phyloP scores from a whole-genome alignment of 2,329 filamentous ascomycete species.

The Penicillium sp. region DNA sequence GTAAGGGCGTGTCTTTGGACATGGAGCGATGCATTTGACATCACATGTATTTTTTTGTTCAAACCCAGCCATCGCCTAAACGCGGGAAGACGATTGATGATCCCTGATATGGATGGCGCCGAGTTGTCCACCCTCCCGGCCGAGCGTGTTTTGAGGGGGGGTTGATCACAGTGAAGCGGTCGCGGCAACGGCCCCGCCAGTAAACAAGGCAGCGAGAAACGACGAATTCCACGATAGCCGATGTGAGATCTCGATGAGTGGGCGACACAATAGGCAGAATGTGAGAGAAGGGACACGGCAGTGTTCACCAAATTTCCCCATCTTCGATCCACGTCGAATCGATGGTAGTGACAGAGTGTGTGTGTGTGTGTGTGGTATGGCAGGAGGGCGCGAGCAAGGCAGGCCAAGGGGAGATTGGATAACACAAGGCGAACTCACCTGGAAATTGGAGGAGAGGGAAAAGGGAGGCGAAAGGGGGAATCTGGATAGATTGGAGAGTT shows the following conservation, averaged over 20 bases:
- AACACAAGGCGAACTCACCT: constrained; percentile 28
- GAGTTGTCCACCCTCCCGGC: constrained; percentile 12
- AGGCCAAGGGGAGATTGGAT: constrained; percentile 12
- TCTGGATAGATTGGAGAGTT: constrained; percentile 17
- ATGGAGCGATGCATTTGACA: neutral
- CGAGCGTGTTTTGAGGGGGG: constrained; percentile 17
- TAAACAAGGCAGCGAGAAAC: constrained; percentile 22
- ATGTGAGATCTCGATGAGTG: neutral
- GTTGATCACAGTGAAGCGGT: constrained; percentile 24
- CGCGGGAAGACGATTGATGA: constrained; percentile 1
- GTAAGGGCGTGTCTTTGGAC: neutral
- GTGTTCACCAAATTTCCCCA: constrained; percentile 1
- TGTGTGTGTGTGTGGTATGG: constrained; percentile 23
- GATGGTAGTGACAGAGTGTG: constrained; percentile 9
- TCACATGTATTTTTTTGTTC: constrained; percentile 1
- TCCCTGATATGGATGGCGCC: constrained; percentile 12
- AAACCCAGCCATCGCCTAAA: neutral
- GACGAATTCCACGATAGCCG: constrained; percentile 2
- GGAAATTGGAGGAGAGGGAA: constrained; percentile 19
- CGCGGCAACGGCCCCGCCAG: constrained; percentile 25
- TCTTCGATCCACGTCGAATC: constrained; percentile 8
- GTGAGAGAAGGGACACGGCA: neutral
- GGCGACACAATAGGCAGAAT: neutral
- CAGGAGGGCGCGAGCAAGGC: constrained; percentile 11
- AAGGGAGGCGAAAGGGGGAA: constrained; percentile 17